Evolutionary conservation across 768 basidiomycete species (phyloP).

Genomic region (Xanthoconium stramineum): DNA sequence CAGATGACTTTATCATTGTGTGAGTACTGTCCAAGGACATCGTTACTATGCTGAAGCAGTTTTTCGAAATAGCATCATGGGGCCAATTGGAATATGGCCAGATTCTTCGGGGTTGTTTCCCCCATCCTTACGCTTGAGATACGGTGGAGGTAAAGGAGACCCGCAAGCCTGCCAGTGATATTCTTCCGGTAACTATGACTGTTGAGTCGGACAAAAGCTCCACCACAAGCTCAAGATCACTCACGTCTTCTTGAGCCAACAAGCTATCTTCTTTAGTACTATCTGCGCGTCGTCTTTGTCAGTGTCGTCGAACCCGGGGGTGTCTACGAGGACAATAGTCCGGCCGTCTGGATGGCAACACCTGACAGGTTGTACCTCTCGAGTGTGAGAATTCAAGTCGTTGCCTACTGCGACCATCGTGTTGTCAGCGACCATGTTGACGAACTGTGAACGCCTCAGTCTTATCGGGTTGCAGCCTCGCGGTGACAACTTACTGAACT

Average conservation of each 20-base stretch:
- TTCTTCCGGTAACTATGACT: neutral
- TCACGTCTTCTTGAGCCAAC: constrained; percentile 18
- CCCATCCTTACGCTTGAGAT: constrained; percentile 2
- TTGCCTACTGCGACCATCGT: neutral
- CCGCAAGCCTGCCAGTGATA: neutral
- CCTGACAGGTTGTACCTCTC: neutral
- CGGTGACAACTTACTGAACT: constrained; percentile 15
- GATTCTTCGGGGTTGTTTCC: constrained; percentile 9
- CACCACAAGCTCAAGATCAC: neutral
- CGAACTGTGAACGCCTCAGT: constrained; percentile 6
- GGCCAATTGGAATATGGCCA: constrained; percentile 9
- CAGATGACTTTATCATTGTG: constrained; percentile 14
- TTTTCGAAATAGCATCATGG: constrained; percentile 17
- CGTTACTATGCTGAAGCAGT: neutral
- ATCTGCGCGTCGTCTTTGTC: constrained; percentile 4
- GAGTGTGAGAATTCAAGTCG: constrained; percentile 8
- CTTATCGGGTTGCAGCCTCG: neutral
- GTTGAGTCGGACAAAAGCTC: neutral
- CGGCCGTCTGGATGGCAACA: constrained; percentile 14
- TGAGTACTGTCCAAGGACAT: neutral
- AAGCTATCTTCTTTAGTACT: constrained; percentile 11
- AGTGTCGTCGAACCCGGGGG: constrained; percentile 19
- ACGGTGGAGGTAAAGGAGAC: constrained; percentile 3
- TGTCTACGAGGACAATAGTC: constrained; percentile 15
- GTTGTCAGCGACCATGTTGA: constrained; percentile 8